Evolutionary conservation across 208 protist species (phyloP), one percentile per base, ranked within the genome.

Genomic region (Trypanosoma cruzi): DNA sequence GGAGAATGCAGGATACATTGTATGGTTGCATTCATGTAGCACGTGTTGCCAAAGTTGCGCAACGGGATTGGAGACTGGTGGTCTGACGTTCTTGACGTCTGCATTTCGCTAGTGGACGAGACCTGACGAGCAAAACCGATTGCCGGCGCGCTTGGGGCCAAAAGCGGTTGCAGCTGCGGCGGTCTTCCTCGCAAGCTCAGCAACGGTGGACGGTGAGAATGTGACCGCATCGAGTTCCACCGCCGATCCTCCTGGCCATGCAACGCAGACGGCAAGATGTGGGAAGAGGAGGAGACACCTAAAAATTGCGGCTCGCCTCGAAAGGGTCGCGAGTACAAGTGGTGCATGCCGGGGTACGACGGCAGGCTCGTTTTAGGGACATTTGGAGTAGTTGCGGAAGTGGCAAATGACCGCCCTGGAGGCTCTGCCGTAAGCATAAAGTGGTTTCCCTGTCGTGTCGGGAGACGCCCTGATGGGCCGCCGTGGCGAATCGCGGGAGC

Each of bases 11-110:
- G 73, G 14, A 99, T 70, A 67, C 96, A 98, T 82, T 99, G 98
- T 64, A 99, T 52, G 0, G 86, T 73, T 4, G 93, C 89, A 84
- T 99, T 99, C 74, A 99, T 88, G 78, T 98, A 99, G 75, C 98
- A 99, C 26, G 97, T 99, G 56, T 97, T 97, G 20, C 97, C 96
- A 49, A 98, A 86, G 72, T 98, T 98, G 28, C 70, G 76, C 29
- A 98, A 56, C 11, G 81, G 81, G 1, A 77, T n/a, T 2, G 90
- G 90, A 3, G 44, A 4, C 0, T 20, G 4, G 11, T 26, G 0
- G 2, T 26, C 26, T 28, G 8, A 1, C 6, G 29, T 13, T 34
- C 4, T 28, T 13, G 18, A 5, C n/a, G 63, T 4, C 0, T 24
- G 0, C 50, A 42, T 24, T 16, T 13, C n/a, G 40, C 40, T 44